Evolutionary conservation across 1,284 basidiomycete genomes (phyloP), one percentile per base, ranked within the genome.

Genomic region (Trametes polyzona): DNA sequence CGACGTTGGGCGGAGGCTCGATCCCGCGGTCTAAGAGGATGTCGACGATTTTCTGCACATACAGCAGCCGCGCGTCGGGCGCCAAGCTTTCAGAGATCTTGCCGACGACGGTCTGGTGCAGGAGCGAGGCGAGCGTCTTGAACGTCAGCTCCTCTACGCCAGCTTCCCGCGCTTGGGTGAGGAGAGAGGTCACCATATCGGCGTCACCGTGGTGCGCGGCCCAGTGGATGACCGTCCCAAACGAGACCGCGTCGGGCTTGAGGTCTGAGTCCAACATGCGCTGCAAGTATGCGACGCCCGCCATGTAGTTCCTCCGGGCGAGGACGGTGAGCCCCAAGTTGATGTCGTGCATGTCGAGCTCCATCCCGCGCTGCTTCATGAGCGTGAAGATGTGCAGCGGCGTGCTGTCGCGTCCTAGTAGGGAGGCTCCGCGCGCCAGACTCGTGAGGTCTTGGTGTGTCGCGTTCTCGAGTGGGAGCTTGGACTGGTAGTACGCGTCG

Each of bases 311-410:
- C 60, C 78, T 69, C 61, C 76, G 73, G 23, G 86, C 81, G 55
- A 88, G 70, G 14, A 78, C 81, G 3, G 74, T 74, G 47, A 90
- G 74, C 43, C 77, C 79, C 47, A 90, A 80, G 65, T 88, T 88
- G 50, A 87, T 72, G 65, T 90, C 88, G 63, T 81, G 73, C 42
- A 78, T 59, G 67, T 90, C 86, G 14, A 86, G 85, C 50, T 80
- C 66, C 65, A 85, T 79, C 52, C 69, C 72, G 39, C 83, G 80
- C 19, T 68, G 60, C 37, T 82, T 65, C 40, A 88, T 66, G 44
- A 78, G 58, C 53, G 73, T 72, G 64, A 90, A 74, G n/a, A 76
- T 68, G 12, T 69, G 61, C 55, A 86, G 76, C 2, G 83, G 85
- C 37, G 78, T 73, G 36, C 65, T 47, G 61, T 78, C 69, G 47